phyloP scores from a whole-genome alignment of 2,329 filamentous ascomycete genomes.

The Plenodomus biglobosus region DNA sequence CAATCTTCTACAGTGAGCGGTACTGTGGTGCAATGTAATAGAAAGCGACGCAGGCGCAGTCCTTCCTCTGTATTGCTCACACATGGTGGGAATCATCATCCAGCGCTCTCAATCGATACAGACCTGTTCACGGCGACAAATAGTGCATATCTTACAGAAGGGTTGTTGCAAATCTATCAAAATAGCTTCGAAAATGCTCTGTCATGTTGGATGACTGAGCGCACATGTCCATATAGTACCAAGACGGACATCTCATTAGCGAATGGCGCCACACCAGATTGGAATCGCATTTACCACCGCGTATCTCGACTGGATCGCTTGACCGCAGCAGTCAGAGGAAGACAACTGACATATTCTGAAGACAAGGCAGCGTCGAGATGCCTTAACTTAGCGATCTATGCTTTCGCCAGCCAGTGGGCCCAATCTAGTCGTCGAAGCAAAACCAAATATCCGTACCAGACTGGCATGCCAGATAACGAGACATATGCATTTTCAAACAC shows the following conservation, averaged over 20 bases:
- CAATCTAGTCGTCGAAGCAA: conserved; percentile 32
- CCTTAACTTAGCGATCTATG: conserved; percentile 54
- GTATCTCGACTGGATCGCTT: conserved; percentile 53
- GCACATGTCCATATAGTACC: conserved; percentile 55
- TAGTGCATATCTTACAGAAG: conserved; percentile 48
- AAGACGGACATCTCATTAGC: conserved; percentile 29
- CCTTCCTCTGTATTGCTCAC: conserved; percentile 21
- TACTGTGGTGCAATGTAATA: conserved; percentile 10
- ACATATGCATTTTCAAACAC: conserved; percentile 10
- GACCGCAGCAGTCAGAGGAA: conserved; percentile 46
- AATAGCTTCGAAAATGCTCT: conserved; percentile 58
- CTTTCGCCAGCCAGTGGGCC: conserved; percentile 57
- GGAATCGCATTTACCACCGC: conserved; percentile 56
- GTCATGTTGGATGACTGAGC: conserved; percentile 58
- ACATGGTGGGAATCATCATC: conserved; percentile 21
- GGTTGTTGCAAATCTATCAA: conserved; percentile 55
- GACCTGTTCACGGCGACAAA: conserved; percentile 40
- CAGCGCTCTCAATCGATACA: conserved; percentile 25
- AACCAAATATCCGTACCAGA: conserved; percentile 34
- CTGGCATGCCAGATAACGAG: conserved; percentile 8
- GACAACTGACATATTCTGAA: conserved; percentile 47
- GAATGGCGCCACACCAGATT: conserved; percentile 45
- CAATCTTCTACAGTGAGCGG: background rate
- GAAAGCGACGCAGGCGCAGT: conserved; percentile 31
- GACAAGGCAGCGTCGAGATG: conserved; percentile 51